Conservation (phyloP, 1,139 yeast genomes). For the Meyerozyma athensensis region DNA sequence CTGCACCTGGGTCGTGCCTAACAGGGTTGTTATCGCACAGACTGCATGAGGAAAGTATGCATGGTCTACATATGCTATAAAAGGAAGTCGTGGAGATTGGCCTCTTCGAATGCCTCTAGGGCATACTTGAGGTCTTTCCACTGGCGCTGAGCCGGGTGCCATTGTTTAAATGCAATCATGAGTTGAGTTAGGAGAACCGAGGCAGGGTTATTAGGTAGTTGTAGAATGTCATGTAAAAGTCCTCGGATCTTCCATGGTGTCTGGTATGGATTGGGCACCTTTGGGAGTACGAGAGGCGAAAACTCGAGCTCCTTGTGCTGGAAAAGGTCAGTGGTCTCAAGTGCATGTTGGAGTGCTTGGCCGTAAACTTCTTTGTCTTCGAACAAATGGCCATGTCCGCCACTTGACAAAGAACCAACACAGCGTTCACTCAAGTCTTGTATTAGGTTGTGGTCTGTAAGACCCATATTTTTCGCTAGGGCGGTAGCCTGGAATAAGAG, state of each 20-base stretch:
- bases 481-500: constrained; percentile 30
- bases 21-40: too few relatives aligned
- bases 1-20: too few relatives aligned
- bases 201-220: constrained; percentile 35
- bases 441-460: constrained; percentile 28
- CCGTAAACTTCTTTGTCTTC: constrained; percentile 23
- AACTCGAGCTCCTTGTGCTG: constrained; percentile 4
- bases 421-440: constrained; percentile 30
- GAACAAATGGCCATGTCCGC: constrained; percentile 29
- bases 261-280: constrained; percentile 17
- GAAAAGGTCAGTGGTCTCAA: constrained; percentile 34
- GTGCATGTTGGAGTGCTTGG: constrained; percentile 27
- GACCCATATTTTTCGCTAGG: constrained; percentile 36
- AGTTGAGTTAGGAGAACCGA: constrained; percentile 26
- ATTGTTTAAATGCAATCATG: constrained; percentile 26
- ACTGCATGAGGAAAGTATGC: background rate
- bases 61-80: background rate
- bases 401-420: constrained; percentile 19
- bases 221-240: constrained; percentile 30
- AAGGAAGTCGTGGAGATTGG: constrained; percentile 28
- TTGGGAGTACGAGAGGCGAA: background rate
- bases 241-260: constrained; percentile 41
- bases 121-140: constrained; percentile 41
- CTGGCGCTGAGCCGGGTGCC: constrained; percentile 36
- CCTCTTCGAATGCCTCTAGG: constrained; percentile 32